Evolutionary conservation across 2,329 filamentous ascomycete genomes (phyloP).

Genomic region (Clathrospora elynae): DNA sequence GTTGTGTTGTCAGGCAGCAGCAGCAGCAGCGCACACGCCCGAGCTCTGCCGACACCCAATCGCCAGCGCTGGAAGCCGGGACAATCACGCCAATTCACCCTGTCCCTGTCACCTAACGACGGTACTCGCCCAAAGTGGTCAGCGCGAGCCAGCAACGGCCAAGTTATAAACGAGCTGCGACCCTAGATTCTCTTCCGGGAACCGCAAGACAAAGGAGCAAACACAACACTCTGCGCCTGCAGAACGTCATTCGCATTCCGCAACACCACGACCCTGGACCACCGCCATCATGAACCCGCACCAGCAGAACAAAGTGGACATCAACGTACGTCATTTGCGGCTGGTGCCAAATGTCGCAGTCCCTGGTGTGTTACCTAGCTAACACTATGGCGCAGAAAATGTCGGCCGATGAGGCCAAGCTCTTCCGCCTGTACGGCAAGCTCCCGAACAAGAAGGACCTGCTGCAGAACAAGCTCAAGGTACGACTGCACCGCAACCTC

Average conservation of each 20-base stretch:
- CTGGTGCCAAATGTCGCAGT: slow-evolving; percentile 2
- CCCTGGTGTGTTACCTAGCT: slow-evolving; percentile 15
- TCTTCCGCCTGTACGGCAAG: slow-evolving; percentile 97
- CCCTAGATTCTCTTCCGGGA: slow-evolving; percentile 26
- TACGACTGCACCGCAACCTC: slow-evolving; percentile 37
- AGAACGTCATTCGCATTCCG: slow-evolving; percentile 20
- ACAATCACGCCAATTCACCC: slow-evolving; percentile 30
- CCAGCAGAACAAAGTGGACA: slow-evolving; percentile 97
- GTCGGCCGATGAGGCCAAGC: slow-evolving; percentile 90
- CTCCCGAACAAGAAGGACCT: slow-evolving; percentile 95
- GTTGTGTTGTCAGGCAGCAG: slow-evolving; percentile 41
- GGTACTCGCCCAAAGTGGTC: slow-evolving; percentile 32
- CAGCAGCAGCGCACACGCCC: slow-evolving; percentile 24
- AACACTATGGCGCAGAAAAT: slow-evolving; percentile 67
- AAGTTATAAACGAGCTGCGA: slow-evolving; percentile 27
- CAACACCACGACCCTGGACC: slow-evolving; percentile 7
- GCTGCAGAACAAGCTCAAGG: slow-evolving; percentile 96
- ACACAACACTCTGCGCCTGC: slow-evolving; percentile 19
- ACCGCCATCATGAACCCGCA: slow-evolving; percentile 79
- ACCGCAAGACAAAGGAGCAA: slow-evolving; percentile 39
- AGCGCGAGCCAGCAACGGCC: slow-evolving; percentile 28
- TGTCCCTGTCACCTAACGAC: slow-evolving; percentile 34
- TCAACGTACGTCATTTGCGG: slow-evolving; percentile 78
- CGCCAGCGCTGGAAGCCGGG: slow-evolving; percentile 31
- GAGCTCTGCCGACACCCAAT: slow-evolving; percentile 37